Base-by-base conservation (phyloP, 1,139 yeast species). In the Geotrichum aggregatum region DNA sequence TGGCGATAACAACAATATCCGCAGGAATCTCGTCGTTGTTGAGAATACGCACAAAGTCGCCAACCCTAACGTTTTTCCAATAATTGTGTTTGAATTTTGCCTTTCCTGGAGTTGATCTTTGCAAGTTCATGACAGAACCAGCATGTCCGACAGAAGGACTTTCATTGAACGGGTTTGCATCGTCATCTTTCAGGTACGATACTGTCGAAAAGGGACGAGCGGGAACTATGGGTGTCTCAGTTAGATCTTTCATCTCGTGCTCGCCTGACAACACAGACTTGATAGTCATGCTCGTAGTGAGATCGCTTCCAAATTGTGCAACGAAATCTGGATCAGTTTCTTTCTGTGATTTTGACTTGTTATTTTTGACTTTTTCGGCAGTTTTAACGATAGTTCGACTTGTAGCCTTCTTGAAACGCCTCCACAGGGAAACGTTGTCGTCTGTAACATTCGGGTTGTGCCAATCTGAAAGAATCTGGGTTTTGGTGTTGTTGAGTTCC, bases 1-100 rank as follows among this genome's bases (percentile, higher is more conserved):
- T 83, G 2, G 96, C 80, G 43, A 92, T 65, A 30, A 91, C 72
- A 16, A 88, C 76, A 34, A 91, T 69, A 72, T 92, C 98, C 8
- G 97, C 97, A 1, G 98, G 98, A 26, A 92, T 82, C 69, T 88
- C 95, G 67, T 91, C 97, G 66, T 92, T 85, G 57, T 84, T 84
- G 61, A 87, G 80, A 19, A 92, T 77, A 61, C 96, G 79, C 45
- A 92, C 81, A 59, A 89, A 77, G 64, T 91, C 97, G 56, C 98
- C 98, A 28, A 91, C 96, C 52, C 77, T 76, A 43, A 91, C 84
- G 63, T 82, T 87, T 68, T 92, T 92, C 98, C 98, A 92, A 62
- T 75, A 81, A 55, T 81, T 80, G 58, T 81, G 84, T 51, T 77
- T 77, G 72, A 91, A 91, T 50, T 73, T 72, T 10, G 77, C 74